These are phyloP conservation scores for Neurospora sp. DNA, from an alignment of 495 filamentous ascomycete genomes.

Conservation along the genomic window DNA sequence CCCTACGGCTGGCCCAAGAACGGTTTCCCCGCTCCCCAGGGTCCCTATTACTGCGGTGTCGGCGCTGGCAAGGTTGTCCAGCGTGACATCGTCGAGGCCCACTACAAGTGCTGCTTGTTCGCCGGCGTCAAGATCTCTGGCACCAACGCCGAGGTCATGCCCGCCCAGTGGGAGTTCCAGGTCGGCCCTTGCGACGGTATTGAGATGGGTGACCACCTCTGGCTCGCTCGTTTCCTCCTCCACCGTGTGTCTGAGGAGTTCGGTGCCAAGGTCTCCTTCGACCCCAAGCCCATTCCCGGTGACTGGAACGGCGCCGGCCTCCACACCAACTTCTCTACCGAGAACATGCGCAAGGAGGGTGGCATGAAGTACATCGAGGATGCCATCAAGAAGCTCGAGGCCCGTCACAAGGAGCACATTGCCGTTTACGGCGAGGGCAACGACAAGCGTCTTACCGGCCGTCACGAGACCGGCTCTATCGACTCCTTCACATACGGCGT, in stretches of 20 bases:
- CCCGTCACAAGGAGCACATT: slow-evolving; percentile 90
- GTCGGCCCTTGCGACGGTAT: slow-evolving; percentile 92
- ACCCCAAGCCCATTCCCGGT: slow-evolving; percentile 96
- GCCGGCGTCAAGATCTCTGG: slow-evolving; percentile 89
- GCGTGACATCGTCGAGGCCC: slow-evolving; percentile 95
- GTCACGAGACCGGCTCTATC: slow-evolving; percentile 87
- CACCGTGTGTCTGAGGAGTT: slow-evolving; percentile 96
- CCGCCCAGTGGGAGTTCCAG: slow-evolving; percentile 99
- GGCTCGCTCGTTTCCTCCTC: slow-evolving; percentile 93
- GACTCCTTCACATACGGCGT: slow-evolving; percentile 93
- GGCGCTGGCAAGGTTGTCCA: slow-evolving; percentile 96
- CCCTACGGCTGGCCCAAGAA: slow-evolving; percentile 91
- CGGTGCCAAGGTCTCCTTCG: slow-evolving; percentile 89
- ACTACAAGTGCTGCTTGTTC: slow-evolving; percentile 95
- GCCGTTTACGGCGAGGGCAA: slow-evolving; percentile 96
- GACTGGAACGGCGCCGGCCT: slow-evolving; percentile 99
- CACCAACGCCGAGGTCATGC: slow-evolving; percentile 93
- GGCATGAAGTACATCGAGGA: slow-evolving; percentile 90
- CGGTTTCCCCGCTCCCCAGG: slow-evolving; percentile 89
- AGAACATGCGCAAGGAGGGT: slow-evolving; percentile 77
- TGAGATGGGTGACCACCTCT: slow-evolving; percentile 91
- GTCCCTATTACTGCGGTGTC: slow-evolving; percentile 98
- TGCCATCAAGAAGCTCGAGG: slow-evolving; percentile 54
- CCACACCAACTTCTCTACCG: slow-evolving; percentile 86
- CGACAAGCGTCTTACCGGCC: slow-evolving; percentile 78